Conservation (phyloP, 1,284 basidiomycete genomes). For the Melampsora medusae region DNA sequence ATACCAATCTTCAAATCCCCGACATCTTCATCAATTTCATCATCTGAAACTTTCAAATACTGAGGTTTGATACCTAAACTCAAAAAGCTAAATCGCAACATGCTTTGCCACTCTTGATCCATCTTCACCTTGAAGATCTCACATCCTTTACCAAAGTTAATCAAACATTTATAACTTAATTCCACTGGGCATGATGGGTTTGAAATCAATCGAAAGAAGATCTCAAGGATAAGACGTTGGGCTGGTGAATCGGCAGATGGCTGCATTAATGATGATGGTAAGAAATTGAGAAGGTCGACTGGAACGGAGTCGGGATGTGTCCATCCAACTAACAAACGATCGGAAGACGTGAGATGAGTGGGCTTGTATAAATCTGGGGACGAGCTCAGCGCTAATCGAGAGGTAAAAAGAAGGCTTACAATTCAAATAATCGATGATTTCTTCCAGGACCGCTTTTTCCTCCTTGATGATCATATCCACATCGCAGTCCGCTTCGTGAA, state of each 20-base stretch:
- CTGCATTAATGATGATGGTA: too few relatives aligned
- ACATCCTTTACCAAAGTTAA: not conserved
- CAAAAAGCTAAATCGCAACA: not conserved
- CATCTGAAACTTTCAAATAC: not conserved
- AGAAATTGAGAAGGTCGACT: not conserved
- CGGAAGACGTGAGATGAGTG: not conserved
- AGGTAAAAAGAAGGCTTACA: not conserved
- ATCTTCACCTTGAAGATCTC: not conserved
- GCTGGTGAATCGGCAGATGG: not conserved
- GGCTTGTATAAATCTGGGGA: too few relatives aligned
- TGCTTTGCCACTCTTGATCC: not conserved
- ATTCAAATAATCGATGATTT: too few relatives aligned
- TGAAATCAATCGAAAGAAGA: not conserved
- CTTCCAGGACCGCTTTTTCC: too few relatives aligned
- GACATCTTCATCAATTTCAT: not conserved
- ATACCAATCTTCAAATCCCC: not conserved
- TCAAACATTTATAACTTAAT: not conserved
- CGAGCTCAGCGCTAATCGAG: not conserved
- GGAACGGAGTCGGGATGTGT: not conserved
- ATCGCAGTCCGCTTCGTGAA: too few relatives aligned
- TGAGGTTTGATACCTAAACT: not conserved
- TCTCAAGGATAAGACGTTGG: not conserved
- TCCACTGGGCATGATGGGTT: not conserved
- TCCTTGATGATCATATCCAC: too few relatives aligned
- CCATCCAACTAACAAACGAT: not conserved